A percentile compares a stretch with the other conserved stretches of the same genome.
These are phyloP conservation scores for Beauveria sp. DNA, from an alignment of 2,329 filamentous ascomycete genomes.

Conservation along the genomic window DNA sequence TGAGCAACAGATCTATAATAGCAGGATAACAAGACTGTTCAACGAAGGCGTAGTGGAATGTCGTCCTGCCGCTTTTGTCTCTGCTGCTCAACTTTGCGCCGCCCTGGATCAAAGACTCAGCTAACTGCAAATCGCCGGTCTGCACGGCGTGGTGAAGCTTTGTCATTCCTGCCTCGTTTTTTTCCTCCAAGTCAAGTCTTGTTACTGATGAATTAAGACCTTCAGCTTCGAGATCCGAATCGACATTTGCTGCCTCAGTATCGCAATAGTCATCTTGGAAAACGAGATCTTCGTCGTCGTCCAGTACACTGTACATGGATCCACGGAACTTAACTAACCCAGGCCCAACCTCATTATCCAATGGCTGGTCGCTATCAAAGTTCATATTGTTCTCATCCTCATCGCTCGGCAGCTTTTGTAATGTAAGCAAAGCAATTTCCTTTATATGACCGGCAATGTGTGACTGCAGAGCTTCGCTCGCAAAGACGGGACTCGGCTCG, in stretches of 20 bases:
- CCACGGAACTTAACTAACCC: slow-evolving; percentile 13
- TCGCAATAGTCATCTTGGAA: slow-evolving; percentile 16
- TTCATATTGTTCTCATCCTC: slow-evolving; percentile 16
- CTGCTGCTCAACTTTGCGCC: not conserved
- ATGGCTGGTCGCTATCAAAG: slow-evolving; percentile 19
- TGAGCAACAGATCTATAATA: no score
- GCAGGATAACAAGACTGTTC: no score
- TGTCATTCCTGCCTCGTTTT: slow-evolving; percentile 16
- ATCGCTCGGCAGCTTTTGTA: slow-evolving; percentile 24
- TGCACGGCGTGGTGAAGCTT: slow-evolving; percentile 18
- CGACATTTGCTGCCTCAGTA: slow-evolving; percentile 6
- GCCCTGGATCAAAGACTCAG: not conserved
- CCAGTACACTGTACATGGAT: slow-evolving; percentile 24
- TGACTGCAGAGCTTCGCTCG: slow-evolving; percentile 22
- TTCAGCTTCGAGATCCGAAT: slow-evolving; percentile 12
- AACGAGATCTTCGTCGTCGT: slow-evolving; percentile 19
- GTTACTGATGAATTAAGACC: slow-evolving; percentile 6
- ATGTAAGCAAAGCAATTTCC: slow-evolving; percentile 23
- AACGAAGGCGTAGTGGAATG: not conserved
- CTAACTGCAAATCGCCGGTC: slow-evolving; percentile 11
- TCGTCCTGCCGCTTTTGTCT: not conserved
- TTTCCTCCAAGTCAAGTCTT: slow-evolving; percentile 16
- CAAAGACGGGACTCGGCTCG: slow-evolving; percentile 16
- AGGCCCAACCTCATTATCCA: slow-evolving; percentile 18
- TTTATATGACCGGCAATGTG: slow-evolving; percentile 24